Conservation (phyloP, 495 filamentous ascomycete genomes). For the Thozetella sp. region DNA sequence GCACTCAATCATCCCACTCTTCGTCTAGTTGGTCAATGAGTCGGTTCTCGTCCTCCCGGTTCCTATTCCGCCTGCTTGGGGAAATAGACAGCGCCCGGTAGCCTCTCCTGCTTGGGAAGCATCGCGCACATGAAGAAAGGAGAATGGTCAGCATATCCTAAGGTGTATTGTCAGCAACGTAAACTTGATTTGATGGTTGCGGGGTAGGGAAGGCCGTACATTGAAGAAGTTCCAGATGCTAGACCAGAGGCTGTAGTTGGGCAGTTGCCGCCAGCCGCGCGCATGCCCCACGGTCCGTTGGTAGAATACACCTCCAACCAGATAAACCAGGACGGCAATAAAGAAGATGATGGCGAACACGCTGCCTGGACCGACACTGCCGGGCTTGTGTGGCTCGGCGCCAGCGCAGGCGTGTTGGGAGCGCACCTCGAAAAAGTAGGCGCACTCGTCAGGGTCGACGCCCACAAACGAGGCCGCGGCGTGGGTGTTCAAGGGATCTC, state of each 20-base stretch:
- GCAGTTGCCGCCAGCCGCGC: conserved; percentile 92
- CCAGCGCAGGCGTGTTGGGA: conserved; percentile 80
- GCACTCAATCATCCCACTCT: conserved; percentile 68
- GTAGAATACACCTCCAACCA: conserved; percentile 92
- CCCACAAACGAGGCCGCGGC: conserved; percentile 81
- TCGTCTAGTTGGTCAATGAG: conserved; percentile 97
- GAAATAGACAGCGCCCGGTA: conserved; percentile 60
- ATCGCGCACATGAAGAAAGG: conserved; percentile 72
- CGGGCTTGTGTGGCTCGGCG: conserved; percentile 58
- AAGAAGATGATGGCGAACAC: conserved; percentile 92
- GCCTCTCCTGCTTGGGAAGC: conserved; percentile 64
- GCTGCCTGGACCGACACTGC: conserved; percentile 77
- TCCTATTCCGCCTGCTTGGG: conserved; percentile 43
- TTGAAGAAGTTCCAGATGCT: conserved; percentile 81
- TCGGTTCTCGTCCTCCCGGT: conserved; percentile 84
- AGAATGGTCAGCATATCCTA: conserved; percentile 84
- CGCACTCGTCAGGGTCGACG: conserved; percentile 80
- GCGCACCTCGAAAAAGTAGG: conserved; percentile 97
- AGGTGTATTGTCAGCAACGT: conserved; percentile 8
- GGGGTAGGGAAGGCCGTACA: conserved; percentile 54
- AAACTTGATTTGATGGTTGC: conserved; percentile 4
- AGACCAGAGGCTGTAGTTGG: conserved; percentile 92
- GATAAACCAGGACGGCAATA: conserved; percentile 84
- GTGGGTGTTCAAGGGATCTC: conserved; percentile 55
- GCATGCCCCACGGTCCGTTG: conserved; percentile 94